phyloP scores from a whole-genome alignment of 2,329 filamentous ascomycete genomes.

The Huntiella savannae region DNA sequence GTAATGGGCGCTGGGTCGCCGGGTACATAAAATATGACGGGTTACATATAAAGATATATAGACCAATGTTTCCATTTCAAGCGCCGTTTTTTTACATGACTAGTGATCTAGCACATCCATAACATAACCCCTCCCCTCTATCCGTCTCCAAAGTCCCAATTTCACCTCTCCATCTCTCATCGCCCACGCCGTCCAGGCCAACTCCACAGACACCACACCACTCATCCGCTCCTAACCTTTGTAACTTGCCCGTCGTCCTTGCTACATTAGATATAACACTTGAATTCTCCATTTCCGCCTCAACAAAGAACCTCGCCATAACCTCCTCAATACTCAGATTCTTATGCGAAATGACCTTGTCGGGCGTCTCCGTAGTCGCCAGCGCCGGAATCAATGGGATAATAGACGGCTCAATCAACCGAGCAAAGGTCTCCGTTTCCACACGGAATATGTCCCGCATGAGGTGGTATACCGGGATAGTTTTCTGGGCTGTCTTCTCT shows the following conservation, averaged over 20 bases:
- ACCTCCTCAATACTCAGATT: slow-evolving; percentile 80
- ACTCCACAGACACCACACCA: slow-evolving; percentile 34
- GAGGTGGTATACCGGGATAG: slow-evolving; percentile 46
- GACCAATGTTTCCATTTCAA: background rate
- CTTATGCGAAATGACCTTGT: slow-evolving; percentile 41
- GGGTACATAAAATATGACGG: background rate
- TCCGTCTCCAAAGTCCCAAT: slow-evolving; percentile 28
- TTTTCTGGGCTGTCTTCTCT: slow-evolving; percentile 15
- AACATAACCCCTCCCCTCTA: slow-evolving; percentile 35
- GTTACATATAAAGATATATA: slow-evolving; percentile 3
- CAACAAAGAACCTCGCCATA: slow-evolving; percentile 73
- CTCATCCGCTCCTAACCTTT: slow-evolving; percentile 23
- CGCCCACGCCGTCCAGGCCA: slow-evolving; percentile 41
- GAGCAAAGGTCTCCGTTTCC: slow-evolving; percentile 53
- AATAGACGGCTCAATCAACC: slow-evolving; percentile 32
- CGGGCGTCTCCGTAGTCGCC: slow-evolving; percentile 14
- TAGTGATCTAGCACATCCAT: slow-evolving; percentile 50
- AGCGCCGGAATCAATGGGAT: slow-evolving; percentile 24
- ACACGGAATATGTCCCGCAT: slow-evolving; percentile 68
- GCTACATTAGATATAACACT: slow-evolving; percentile 89
- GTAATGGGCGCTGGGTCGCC: background rate
- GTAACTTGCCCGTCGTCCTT: slow-evolving; percentile 68
- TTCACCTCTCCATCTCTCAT: slow-evolving; percentile 43
- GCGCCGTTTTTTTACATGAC: slow-evolving; percentile 1
- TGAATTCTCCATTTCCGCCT: slow-evolving; percentile 55